Conservation (phyloP, 495 filamentous ascomycete species). For the Podospora comata region DNA sequence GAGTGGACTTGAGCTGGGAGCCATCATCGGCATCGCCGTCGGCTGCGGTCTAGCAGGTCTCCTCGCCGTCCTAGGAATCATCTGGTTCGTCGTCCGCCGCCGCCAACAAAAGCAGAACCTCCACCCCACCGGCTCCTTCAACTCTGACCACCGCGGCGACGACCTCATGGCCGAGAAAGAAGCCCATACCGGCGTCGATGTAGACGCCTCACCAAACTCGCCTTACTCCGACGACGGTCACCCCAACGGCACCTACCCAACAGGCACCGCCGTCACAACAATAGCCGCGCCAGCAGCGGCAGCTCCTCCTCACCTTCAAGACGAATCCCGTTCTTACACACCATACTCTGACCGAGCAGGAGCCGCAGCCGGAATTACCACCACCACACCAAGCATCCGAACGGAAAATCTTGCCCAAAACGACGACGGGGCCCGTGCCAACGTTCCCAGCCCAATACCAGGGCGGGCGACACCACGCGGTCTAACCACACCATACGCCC, state of each 20-base stretch:
- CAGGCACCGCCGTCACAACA: not conserved
- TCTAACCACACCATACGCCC: slow-evolving; percentile 37
- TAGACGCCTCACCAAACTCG: slow-evolving; percentile 30
- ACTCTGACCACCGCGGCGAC: slow-evolving; percentile 25
- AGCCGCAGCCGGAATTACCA: slow-evolving; percentile 1
- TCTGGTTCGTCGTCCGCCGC: slow-evolving; percentile 39
- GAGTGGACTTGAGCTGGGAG: slow-evolving; percentile 32
- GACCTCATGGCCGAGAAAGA: slow-evolving; percentile 46
- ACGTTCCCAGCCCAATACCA: slow-evolving; percentile 20
- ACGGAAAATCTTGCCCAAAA: slow-evolving; percentile 15
- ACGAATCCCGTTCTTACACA: slow-evolving; percentile 29
- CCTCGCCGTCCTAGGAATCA: slow-evolving; percentile 29
- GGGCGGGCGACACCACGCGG: slow-evolving; percentile 27
- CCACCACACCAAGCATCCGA: slow-evolving; percentile 17
- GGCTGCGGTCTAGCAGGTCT: slow-evolving; percentile 37
- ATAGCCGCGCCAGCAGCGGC: slow-evolving; percentile 5
- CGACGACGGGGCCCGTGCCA: slow-evolving; percentile 13
- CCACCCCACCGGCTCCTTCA: slow-evolving; percentile 20
- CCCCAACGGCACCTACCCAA: slow-evolving; percentile 13
- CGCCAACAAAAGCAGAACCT: slow-evolving; percentile 21
- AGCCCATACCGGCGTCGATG: slow-evolving; percentile 29
- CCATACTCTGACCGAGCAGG: slow-evolving; percentile 38
- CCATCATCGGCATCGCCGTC: slow-evolving; percentile 45
- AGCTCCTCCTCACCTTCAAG: slow-evolving; percentile 8
- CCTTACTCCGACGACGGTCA: slow-evolving; percentile 40